A percentile compares a stretch with the other conserved stretches of the same genome.
Conservation (phyloP, 768 basidiomycete genomes). For the Hemileccinum impolitum region DNA sequence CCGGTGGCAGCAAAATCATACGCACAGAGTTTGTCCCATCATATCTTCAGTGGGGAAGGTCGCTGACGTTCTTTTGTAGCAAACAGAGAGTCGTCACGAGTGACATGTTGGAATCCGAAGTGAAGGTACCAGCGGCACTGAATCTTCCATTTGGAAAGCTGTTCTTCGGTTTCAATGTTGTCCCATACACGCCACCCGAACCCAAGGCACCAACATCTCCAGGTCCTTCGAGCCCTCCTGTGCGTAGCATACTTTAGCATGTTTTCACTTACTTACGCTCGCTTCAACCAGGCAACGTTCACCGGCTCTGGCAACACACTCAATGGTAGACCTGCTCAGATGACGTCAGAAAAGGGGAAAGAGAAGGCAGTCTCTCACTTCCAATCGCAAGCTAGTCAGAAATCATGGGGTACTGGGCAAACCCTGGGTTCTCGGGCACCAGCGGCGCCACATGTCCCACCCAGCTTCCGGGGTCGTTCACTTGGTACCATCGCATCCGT, state of each 20-base stretch:
- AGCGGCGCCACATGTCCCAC: constrained; percentile 26
- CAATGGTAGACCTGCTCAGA: constrained; percentile 44
- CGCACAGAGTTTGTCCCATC: constrained; percentile 74
- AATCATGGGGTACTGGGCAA: constrained; percentile 49
- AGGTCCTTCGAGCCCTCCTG: constrained; percentile 27
- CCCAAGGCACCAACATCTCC: constrained; percentile 24
- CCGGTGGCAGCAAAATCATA: constrained; percentile 82
- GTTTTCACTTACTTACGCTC: not conserved
- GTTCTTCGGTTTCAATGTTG: constrained; percentile 92
- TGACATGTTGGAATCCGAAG: constrained; percentile 65
- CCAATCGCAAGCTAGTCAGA: constrained; percentile 27
- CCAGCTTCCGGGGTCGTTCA: constrained; percentile 34
- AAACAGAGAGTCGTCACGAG: constrained; percentile 83
- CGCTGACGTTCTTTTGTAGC: constrained; percentile 40
- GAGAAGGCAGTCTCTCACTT: constrained; percentile 43
- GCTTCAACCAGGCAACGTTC: constrained; percentile 44
- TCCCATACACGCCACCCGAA: constrained; percentile 58
- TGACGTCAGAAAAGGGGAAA: constrained; percentile 47
- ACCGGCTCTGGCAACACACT: constrained; percentile 66
- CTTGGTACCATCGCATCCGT: constrained; percentile 46
- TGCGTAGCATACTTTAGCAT: constrained; percentile 17
- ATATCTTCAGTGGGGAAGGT: not conserved
- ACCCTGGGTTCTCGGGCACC: constrained; percentile 40
- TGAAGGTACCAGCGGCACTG: constrained; percentile 84
- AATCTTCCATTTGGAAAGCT: constrained; percentile 90